Base-by-base conservation (phyloP, 78 protist species). In the Dictyostelium intermedium region DNA sequence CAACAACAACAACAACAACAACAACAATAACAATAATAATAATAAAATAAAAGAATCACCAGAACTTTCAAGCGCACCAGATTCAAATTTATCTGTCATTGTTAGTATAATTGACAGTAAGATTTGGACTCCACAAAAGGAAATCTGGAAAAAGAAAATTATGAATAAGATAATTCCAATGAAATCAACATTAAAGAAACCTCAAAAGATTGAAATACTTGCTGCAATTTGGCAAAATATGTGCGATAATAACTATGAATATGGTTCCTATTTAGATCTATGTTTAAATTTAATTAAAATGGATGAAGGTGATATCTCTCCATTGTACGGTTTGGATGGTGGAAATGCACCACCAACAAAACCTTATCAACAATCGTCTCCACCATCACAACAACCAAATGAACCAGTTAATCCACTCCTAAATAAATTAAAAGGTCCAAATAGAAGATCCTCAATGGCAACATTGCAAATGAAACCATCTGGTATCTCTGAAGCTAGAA, bases 171-270 rank as follows among this genome's bases (percentile, higher is more conserved):
- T 87, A 8, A 23, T 76, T 66, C 85, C 83, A 25, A 77, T 87
- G 27, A 79, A 50, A 79, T 27, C 84, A 20, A 9, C 45, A 27
- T 45, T 87, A 9, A 87, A 87, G n/a, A 87, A 87, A 45, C 70
- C 23, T 35, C 83, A 87, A 81, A 87, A 87, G 69, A 87, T 69
- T 43, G 93, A 87, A 69, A 87, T 87, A 7, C 30, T 87, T 5
- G 93, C 93, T 27, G 93, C 93, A 35, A 87, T 87, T 43, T 87
- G 93, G 93, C 93, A 87, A 66, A 87, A 87, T 53, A 87, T 87
- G 93, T 87, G 93, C 66, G 93, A 87, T 79, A 87, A 87, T 39
- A 66, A 79, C 20, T 37, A 76, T 35, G 93, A 87, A 20, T 87
- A 87, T 70, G 85, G 73, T 25, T 63, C 81, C 9, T 87, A 87